A percentile compares a stretch with the other conserved stretches of the same genome.
Evolutionary conservation across 768 basidiomycete species (phyloP).

Genomic region (Amanita phalloides): DNA sequence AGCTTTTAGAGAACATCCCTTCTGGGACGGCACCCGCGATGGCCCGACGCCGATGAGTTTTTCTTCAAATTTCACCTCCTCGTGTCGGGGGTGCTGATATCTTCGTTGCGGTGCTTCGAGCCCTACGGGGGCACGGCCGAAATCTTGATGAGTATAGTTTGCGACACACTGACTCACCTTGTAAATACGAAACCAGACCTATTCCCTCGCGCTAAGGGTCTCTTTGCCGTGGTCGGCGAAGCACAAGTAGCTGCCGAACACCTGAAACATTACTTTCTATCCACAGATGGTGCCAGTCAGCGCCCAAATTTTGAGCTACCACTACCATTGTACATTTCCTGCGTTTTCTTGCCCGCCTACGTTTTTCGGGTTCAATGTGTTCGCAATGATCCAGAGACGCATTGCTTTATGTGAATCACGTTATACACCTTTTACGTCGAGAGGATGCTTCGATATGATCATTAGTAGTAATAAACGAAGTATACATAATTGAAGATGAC

Average conservation of each 20-base stretch:
- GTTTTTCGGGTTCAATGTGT: too few species aligned
- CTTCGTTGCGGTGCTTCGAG: not conserved
- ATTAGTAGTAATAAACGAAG: too few species aligned
- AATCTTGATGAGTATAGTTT: not conserved
- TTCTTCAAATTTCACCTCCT: slow-evolving; percentile 8
- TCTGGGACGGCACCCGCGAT: too few species aligned
- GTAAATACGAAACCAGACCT: not conserved
- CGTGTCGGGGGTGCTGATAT: not conserved
- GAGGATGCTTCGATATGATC: too few species aligned
- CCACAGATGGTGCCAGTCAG: not conserved
- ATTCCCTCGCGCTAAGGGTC: not conserved
- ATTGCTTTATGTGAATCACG: too few species aligned
- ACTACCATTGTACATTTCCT: too few species aligned
- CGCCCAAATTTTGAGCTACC: not conserved
- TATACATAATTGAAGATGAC: too few species aligned
- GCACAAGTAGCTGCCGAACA: not conserved
- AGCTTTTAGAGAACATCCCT: too few species aligned
- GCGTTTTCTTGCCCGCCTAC: too few species aligned
- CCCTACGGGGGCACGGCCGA: not conserved
- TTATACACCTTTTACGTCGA: too few species aligned
- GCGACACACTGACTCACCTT: not conserved
- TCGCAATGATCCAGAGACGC: too few species aligned
- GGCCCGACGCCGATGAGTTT: slow-evolving; percentile 5
- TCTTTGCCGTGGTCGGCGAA: not conserved
- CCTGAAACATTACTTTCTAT: not conserved